Conservation (phyloP, 805 yeast genomes). For the Metschnikowia kofuensis region DNA sequence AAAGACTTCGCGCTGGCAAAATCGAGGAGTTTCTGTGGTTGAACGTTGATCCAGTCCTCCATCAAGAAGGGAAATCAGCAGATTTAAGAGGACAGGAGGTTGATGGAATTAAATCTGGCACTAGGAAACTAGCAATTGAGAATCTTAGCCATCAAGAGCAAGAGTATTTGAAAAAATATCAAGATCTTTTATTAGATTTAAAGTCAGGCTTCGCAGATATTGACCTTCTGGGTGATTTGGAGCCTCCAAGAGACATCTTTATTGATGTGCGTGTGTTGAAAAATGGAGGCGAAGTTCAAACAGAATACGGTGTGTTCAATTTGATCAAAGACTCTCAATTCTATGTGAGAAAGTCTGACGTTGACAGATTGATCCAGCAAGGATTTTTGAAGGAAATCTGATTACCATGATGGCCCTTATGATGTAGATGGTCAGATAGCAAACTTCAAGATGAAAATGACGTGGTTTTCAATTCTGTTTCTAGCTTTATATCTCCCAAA, state of each 20-base stretch:
- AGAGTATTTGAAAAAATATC: constrained; percentile 69
- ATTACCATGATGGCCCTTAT: background rate
- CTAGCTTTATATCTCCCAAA: constrained; percentile 58
- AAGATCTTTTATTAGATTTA: constrained; percentile 67
- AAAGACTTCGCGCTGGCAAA: constrained; percentile 64
- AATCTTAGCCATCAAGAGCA: constrained; percentile 75
- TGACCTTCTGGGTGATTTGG: constrained; percentile 84
- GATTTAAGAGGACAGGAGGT: background rate
- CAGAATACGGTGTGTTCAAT: constrained; percentile 95
- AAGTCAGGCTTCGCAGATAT: constrained; percentile 79
- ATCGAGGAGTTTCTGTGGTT: constrained; percentile 73
- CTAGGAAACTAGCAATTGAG: constrained; percentile 30
- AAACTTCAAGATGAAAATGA: background rate
- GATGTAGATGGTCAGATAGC: background rate
- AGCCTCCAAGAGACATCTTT: constrained; percentile 88
- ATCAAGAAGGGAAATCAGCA: constrained; percentile 3
- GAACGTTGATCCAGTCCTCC: constrained; percentile 47
- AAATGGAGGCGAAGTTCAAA: constrained; percentile 96
- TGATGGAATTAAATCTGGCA: constrained; percentile 2
- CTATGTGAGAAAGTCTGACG: constrained; percentile 91
- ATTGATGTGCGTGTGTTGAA: constrained; percentile 90
- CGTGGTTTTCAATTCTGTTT: constrained; percentile 38
- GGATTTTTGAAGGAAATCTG: constrained; percentile 80
- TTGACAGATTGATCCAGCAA: constrained; percentile 89
- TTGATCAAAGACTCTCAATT: constrained; percentile 91